Conservation (phyloP, 495 filamentous ascomycete genomes). For the Cetradonia linearis region DNA sequence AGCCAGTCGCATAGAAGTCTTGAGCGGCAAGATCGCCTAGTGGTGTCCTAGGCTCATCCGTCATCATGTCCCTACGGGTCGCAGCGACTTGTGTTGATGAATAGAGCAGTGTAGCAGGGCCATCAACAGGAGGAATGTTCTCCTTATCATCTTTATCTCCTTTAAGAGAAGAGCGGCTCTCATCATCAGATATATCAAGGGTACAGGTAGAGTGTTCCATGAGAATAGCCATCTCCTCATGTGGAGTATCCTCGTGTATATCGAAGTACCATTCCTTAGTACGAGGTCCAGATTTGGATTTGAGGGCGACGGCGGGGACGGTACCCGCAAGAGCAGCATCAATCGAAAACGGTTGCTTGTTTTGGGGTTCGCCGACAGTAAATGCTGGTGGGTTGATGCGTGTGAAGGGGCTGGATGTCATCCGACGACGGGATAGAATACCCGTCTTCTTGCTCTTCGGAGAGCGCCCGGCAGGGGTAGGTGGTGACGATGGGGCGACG, state of each 20-base stretch:
- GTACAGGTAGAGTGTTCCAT: conserved; percentile 82
- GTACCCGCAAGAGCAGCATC: conserved; percentile 64
- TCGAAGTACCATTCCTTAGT: conserved; percentile 66
- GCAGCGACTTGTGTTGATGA: conserved; percentile 9
- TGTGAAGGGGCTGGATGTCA: conserved; percentile 40
- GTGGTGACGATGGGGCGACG: conserved; percentile 41
- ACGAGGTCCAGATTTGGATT: conserved; percentile 23
- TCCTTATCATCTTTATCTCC: conserved; percentile 49
- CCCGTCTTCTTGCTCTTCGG: conserved; percentile 51
- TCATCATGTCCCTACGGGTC: conserved; percentile 34
- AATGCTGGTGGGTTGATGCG: conserved; percentile 48
- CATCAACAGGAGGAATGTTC: conserved; percentile 62
- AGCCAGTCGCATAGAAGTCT: conserved; percentile 64
- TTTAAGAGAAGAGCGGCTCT: conserved; percentile 29
- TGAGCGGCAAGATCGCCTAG: conserved; percentile 59
- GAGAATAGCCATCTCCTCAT: conserved; percentile 80
- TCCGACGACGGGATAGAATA: conserved; percentile 52
- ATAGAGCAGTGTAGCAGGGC: conserved; percentile 1
- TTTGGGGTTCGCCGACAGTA: conserved; percentile 29
- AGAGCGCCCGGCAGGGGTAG: conserved; percentile 55
- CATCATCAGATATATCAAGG: conserved; percentile 71
- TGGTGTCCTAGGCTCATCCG: conserved; percentile 50
- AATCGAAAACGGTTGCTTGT: conserved; percentile 58
- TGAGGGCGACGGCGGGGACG: conserved; percentile 28
- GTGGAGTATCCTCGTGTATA: conserved; percentile 85